A percentile compares a stretch with the other conserved stretches of the same genome.
Evolutionary conservation across 495 filamentous ascomycete genomes (phyloP).

Genomic region (Collariella sp.): DNA sequence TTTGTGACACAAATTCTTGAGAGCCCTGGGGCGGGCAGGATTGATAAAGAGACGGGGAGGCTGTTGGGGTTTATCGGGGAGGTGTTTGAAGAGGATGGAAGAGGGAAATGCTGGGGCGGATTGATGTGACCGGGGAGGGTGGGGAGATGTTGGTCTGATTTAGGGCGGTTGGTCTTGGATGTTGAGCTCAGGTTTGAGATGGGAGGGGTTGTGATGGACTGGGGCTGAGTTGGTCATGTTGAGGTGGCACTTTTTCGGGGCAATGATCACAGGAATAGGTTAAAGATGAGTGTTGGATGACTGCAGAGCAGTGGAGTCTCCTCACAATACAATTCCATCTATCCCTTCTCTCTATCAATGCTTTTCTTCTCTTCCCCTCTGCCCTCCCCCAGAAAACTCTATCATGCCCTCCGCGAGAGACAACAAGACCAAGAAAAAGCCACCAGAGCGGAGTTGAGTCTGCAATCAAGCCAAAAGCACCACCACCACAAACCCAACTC

Average conservation of each 20-base stretch:
- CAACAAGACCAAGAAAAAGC: neutral
- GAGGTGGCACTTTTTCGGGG: no score
- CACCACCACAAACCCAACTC: neutral
- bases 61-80: constrained; percentile 31
- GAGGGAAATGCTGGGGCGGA: neutral
- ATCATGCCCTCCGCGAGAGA: neutral
- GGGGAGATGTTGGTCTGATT: no score
- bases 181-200: no score
- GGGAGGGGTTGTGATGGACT: neutral
- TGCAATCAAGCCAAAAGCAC: neutral
- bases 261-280: neutral
- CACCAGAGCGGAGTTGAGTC: no score
- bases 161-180: no score
- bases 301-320: constrained; percentile 1
- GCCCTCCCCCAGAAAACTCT: neutral
- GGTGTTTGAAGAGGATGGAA: constrained; percentile 22
- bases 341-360: constrained; percentile 5
- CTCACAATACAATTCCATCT: constrained; percentile 1
- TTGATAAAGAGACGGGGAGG: constrained; percentile 32
- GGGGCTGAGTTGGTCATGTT: neutral
- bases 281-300: neutral
- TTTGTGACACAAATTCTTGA: constrained; percentile 28
- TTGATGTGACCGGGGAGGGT: neutral
- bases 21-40: neutral
- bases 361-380: neutral